Evolutionary conservation across 805 yeast species (phyloP).

Genomic region (Starmerella bombicola): DNA sequence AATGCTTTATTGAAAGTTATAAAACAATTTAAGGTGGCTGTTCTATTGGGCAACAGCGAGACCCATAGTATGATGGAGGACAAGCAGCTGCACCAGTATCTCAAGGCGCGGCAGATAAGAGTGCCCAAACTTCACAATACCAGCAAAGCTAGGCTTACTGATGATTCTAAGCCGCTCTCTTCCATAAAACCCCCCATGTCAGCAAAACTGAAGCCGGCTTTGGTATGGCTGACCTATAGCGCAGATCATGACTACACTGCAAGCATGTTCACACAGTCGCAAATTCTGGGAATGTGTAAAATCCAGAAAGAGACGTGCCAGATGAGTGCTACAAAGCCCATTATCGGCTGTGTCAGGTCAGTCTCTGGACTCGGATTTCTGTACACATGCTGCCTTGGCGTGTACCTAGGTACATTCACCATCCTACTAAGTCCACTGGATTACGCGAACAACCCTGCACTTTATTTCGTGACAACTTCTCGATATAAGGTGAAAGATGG

Average conservation of each 20-base stretch:
- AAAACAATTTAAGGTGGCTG: slow-evolving; percentile 57
- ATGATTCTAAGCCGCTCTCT: slow-evolving; percentile 22
- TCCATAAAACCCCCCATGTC: slow-evolving; percentile 24
- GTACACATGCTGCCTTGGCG: slow-evolving; percentile 73
- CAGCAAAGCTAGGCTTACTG: slow-evolving; percentile 37
- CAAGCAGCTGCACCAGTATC: slow-evolving; percentile 47
- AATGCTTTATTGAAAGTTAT: slow-evolving; percentile 51
- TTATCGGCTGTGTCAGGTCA: slow-evolving; percentile 79
- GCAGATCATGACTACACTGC: slow-evolving; percentile 60
- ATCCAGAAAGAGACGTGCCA: slow-evolving; percentile 87
- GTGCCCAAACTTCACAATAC: slow-evolving; percentile 56
- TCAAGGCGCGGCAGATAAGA: slow-evolving; percentile 36
- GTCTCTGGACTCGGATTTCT: slow-evolving; percentile 78
- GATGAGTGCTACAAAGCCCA: slow-evolving; percentile 53
- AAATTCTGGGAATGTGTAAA: slow-evolving; percentile 67
- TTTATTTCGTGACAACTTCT: slow-evolving; percentile 57
- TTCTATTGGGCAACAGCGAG: slow-evolving; percentile 67
- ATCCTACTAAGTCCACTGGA: slow-evolving; percentile 66
- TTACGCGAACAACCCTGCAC: slow-evolving; percentile 59
- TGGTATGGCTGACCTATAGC: slow-evolving; percentile 58
- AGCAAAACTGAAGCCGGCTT: slow-evolving; percentile 27
- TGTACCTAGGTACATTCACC: slow-evolving; percentile 77
- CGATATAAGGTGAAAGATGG: slow-evolving; percentile 75
- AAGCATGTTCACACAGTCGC: slow-evolving; percentile 42
- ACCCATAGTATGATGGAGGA: slow-evolving; percentile 56